A percentile compares a stretch with the other conserved stretches of the same genome.
Conservation (phyloP, 2,329 filamentous ascomycete genomes). For the Ophidiomyces ophidiicola region DNA sequence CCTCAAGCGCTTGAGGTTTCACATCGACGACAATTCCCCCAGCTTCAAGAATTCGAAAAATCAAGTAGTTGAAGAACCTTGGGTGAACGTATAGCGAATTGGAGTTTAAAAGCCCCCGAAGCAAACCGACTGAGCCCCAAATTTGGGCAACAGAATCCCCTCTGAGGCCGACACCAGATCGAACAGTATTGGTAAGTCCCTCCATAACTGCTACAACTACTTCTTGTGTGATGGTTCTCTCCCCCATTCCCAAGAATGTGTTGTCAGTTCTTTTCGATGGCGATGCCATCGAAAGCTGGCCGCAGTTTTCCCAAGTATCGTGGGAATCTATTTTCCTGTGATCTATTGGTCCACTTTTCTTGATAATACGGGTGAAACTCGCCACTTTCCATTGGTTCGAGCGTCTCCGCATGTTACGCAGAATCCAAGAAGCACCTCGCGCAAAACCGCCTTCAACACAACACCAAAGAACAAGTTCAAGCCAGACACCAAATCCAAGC, state of each 20-base stretch:
- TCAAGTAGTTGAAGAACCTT: slow-evolving; percentile 26
- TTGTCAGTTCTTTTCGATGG: slow-evolving; percentile 15
- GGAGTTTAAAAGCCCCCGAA: slow-evolving; percentile 22
- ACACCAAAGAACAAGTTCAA: slow-evolving; percentile 41
- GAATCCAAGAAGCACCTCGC: slow-evolving; percentile 31
- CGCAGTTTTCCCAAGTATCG: slow-evolving; percentile 27
- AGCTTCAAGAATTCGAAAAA: slow-evolving; percentile 42
- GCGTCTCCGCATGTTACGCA: slow-evolving; percentile 24
- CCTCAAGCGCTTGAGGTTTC: slow-evolving; percentile 36
- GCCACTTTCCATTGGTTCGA: slow-evolving; percentile 29
- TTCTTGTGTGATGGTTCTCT: slow-evolving; percentile 45
- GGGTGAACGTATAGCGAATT: slow-evolving; percentile 22
- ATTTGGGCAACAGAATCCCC: slow-evolving; percentile 24
- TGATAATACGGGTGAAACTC: slow-evolving; percentile 29
- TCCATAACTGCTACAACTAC: slow-evolving; percentile 45
- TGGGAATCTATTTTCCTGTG: slow-evolving; percentile 28
- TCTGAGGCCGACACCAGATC: slow-evolving; percentile 29
- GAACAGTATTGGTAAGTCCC: slow-evolving; percentile 37
- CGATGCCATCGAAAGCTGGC: slow-evolving; percentile 12
- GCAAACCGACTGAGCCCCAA: slow-evolving; percentile 28
- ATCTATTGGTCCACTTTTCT: slow-evolving; percentile 20
- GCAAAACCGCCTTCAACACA: slow-evolving; percentile 38
- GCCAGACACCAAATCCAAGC: slow-evolving; percentile 38
- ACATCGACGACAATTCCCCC: slow-evolving; percentile 35
- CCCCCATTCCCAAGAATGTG: slow-evolving; percentile 31